Evolutionary conservation across 2,329 filamentous ascomycete species (phyloP).

Genomic region (Cephalotrichum gorgonifer): DNA sequence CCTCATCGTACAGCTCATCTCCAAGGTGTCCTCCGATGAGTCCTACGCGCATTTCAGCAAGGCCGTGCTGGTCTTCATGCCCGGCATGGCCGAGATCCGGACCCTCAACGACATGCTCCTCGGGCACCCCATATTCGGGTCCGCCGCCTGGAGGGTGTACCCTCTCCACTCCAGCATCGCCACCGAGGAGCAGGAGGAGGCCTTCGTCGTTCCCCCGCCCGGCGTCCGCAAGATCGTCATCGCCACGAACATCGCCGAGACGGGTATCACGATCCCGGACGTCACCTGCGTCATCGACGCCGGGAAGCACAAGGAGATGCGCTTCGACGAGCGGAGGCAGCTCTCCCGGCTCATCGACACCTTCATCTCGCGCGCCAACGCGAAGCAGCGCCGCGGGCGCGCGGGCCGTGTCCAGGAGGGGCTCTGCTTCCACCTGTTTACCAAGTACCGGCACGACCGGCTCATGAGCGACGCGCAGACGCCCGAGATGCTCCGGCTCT

Average conservation of each 20-base stretch:
- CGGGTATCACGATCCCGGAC: slow-evolving; percentile 95
- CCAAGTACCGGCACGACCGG: slow-evolving; percentile 76
- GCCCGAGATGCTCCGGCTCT: slow-evolving; percentile 89
- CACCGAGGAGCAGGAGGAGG: slow-evolving; percentile 90
- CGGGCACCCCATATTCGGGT: slow-evolving; percentile 62
- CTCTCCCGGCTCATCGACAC: slow-evolving; percentile 85
- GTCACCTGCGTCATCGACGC: slow-evolving; percentile 95
- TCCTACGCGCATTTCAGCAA: slow-evolving; percentile 65
- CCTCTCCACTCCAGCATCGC: slow-evolving; percentile 91
- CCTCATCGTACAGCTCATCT: slow-evolving; percentile 69
- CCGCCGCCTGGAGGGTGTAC: slow-evolving; percentile 72
- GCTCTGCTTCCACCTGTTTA: slow-evolving; percentile 92
- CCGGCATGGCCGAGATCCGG: slow-evolving; percentile 87
- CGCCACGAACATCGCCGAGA: slow-evolving; percentile 96
- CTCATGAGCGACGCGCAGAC: slow-evolving; percentile 87
- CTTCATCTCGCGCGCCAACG: slow-evolving; percentile 91
- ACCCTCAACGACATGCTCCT: slow-evolving; percentile 77
- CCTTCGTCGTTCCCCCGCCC: slow-evolving; percentile 73
- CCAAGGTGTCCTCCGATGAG: slow-evolving; percentile 60
- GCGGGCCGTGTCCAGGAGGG: slow-evolving; percentile 93
- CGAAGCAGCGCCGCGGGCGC: slow-evolving; percentile 86
- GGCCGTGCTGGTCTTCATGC: slow-evolving; percentile 88
- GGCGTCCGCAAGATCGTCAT: slow-evolving; percentile 88
- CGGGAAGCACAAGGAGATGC: slow-evolving; percentile 95
- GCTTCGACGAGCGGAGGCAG: slow-evolving; percentile 88